Evolutionary conservation across 1,139 yeast genomes (phyloP), one percentile per base, ranked within the genome.

Genomic region (Geotrichum bryndzae): DNA sequence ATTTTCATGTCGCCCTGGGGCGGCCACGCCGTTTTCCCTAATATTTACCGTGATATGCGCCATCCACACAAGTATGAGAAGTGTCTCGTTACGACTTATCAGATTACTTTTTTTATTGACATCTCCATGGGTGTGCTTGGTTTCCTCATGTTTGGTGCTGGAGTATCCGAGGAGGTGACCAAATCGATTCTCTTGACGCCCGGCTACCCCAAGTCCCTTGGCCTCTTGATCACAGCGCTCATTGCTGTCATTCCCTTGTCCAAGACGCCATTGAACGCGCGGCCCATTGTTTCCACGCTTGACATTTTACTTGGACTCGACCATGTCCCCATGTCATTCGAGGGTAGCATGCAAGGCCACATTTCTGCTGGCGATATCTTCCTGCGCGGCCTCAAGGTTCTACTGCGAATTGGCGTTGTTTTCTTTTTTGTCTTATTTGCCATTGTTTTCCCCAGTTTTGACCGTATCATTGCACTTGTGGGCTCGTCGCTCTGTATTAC

Each of bases 1-100:
- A 80, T 89, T 53, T 82, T 88, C 67, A 86, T 89, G 86, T 88
- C 95, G 8, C 92, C 94, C 18, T 89, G 94, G 89, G 95, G 96
- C 65, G 96, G 96, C 2, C 96, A 89, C 73, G 91, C 95, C 0
- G 89, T 89, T 23, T 88, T 88, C 68, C 96, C 96, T 1, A 90
- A 88, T 69, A 78, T 89, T 59, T 87, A 85, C 72, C 80, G 87
- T 56, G 96, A 89, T 72, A 88, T 89, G 96, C 82, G 90, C 69
- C 92, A 87, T 68, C 92, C 94, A 1, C 72, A 74, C 11, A 82
- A 79, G 64, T 85, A 82, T 71, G 70, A 70, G 51, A 72, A 73
- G 31, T 84, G 87, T 66, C 76, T 86, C 68, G 78, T 77, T 60
- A 74, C 81, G 22, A 80, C 88, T 0, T 90, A 87, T 68, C 68